Percentiles rank a stretch among this genome's conserved stretches.
These are phyloP conservation scores for Mucor indicus DNA, from an alignment of 371 early-diverging fungal genomes.

Conservation along the genomic window DNA sequence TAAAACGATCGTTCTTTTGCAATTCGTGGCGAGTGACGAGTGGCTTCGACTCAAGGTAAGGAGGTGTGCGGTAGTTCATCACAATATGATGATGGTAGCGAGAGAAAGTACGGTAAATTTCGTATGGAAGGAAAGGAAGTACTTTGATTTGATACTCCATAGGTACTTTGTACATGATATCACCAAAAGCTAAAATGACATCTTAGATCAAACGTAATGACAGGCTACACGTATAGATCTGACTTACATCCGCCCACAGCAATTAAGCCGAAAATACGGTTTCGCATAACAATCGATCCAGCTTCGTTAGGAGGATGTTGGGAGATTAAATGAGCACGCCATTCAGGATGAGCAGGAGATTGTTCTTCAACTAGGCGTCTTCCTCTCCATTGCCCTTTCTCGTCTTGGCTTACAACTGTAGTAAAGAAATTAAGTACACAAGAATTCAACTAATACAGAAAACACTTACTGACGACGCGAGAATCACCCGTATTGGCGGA, in stretches of 20 bases:
- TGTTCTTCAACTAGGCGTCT: slow-evolving; percentile 49
- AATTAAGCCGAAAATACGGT: slow-evolving; percentile 49
- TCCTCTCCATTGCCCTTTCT: slow-evolving; percentile 44
- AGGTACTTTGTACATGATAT: slow-evolving; percentile 80
- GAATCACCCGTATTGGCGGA: slow-evolving; percentile 81
- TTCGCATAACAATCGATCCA: slow-evolving; percentile 31
- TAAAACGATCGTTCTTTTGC: slow-evolving; percentile 67
- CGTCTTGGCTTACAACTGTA: slow-evolving; percentile 42
- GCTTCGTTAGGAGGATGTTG: slow-evolving; percentile 44
- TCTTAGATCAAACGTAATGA: slow-evolving; percentile 34
- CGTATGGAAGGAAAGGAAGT: slow-evolving; percentile 45
- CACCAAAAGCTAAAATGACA: slow-evolving; percentile 64
- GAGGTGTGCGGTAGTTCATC: slow-evolving; percentile 77
- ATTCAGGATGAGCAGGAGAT: slow-evolving; percentile 42
- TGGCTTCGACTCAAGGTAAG: slow-evolving; percentile 91
- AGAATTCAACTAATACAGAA: neutral
- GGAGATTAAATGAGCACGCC: slow-evolving; percentile 39
- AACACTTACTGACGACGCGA: slow-evolving; percentile 54
- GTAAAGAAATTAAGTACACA: neutral
- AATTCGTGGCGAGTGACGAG: slow-evolving; percentile 71
- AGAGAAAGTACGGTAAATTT: slow-evolving; percentile 59
- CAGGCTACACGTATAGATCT: neutral
- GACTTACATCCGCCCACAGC: slow-evolving; percentile 52
- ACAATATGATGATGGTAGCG: slow-evolving; percentile 64
- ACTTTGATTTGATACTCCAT: slow-evolving; percentile 58